Evolutionary conservation across 306 rosid genomes (phyloP).

Genomic region (Quercus suber): DNA sequence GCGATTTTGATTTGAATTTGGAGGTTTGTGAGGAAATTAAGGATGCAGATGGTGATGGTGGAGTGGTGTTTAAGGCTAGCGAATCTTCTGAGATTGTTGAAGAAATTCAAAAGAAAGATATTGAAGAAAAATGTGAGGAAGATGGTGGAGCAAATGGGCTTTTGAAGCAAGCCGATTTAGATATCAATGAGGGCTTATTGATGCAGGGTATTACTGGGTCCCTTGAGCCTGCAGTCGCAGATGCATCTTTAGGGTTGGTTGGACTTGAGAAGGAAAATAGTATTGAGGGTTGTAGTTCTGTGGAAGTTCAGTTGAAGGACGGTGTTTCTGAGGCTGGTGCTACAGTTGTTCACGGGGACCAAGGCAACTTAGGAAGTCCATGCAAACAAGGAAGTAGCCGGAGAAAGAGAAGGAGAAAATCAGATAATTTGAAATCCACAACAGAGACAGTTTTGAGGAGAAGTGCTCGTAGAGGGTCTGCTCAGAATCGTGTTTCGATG

Average conservation of each 20-base stretch:
- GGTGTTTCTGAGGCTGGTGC: conserved; percentile 46
- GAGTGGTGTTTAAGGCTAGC: conserved; percentile 25
- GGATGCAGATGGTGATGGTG: conserved; percentile 37
- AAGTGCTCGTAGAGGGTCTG: conserved; percentile 84
- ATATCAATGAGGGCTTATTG: conserved; percentile 20
- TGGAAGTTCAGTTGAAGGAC: conserved; percentile 42
- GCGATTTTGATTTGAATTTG: conserved; percentile 80
- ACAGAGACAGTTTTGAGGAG: conserved; percentile 76
- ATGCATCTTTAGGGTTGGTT: conserved; percentile 24
- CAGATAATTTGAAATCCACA: conserved; percentile 34
- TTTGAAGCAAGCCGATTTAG: conserved; percentile 35
- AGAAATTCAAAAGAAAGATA: conserved; percentile 22
- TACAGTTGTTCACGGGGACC: conserved; percentile 31
- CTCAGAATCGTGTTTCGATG: conserved; percentile 33
- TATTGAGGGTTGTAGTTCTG: conserved; percentile 28
- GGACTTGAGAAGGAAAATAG: conserved; percentile 31
- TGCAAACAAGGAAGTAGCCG: conserved; percentile 36
- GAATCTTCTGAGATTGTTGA: conserved; percentile 26
- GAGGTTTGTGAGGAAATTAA: conserved; percentile 62
- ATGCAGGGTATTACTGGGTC: conserved; percentile 18
- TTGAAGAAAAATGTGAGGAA: conserved; percentile 23
- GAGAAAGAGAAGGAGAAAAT: conserved; percentile 62
- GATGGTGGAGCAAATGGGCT: conserved; percentile 21
- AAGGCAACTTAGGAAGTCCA: conserved; percentile 44
- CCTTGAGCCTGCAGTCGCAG: conserved; percentile 13